phyloP scores from a whole-genome alignment of 2,329 filamentous ascomycete genomes.

The Talaromyces piceae region DNA sequence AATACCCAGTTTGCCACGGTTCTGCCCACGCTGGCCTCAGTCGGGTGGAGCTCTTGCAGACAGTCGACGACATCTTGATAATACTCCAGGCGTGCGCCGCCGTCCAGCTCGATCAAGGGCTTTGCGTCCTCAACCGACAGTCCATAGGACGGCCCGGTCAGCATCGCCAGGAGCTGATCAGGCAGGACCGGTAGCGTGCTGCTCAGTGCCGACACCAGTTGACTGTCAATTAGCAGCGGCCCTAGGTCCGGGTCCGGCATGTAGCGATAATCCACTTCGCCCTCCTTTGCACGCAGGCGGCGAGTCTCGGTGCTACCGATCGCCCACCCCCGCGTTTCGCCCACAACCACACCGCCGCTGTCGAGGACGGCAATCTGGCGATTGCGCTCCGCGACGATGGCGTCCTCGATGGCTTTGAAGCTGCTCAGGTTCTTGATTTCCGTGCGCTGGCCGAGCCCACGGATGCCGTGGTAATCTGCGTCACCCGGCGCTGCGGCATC shows the following conservation, averaged over 20 bases:
- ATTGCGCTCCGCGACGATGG: slow-evolving; percentile 82
- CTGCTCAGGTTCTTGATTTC: slow-evolving; percentile 97
- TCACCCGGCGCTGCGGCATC: slow-evolving; percentile 36
- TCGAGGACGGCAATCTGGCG: slow-evolving; percentile 78
- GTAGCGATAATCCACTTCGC: slow-evolving; percentile 94
- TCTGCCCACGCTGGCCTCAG: slow-evolving; percentile 36
- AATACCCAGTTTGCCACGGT: slow-evolving; percentile 61
- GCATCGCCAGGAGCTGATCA: slow-evolving; percentile 58
- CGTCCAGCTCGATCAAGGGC: slow-evolving; percentile 68
- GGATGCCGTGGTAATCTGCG: slow-evolving; percentile 50
- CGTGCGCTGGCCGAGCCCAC: slow-evolving; percentile 71
- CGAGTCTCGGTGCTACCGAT: slow-evolving; percentile 75
- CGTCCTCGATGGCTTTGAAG: slow-evolving; percentile 91
- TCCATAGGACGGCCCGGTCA: slow-evolving; percentile 55
- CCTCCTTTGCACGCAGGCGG: slow-evolving; percentile 82
- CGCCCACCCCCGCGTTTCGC: slow-evolving; percentile 91
- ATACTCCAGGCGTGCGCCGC: slow-evolving; percentile 73
- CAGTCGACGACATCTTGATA: slow-evolving; percentile 48
- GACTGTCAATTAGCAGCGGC: slow-evolving; percentile 65
- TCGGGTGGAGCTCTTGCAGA: slow-evolving; percentile 21
- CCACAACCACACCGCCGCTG: slow-evolving; percentile 63
- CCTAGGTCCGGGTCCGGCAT: slow-evolving; percentile 94
- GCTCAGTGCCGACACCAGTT: slow-evolving; percentile 59
- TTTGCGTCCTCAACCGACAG: slow-evolving; percentile 76
- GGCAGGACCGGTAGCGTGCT: slow-evolving; percentile 62